Percentiles rank a stretch among this genome's conserved stretches.
phyloP scores from a whole-genome alignment of 2,329 filamentous ascomycete genomes.

The Leptographium flavum region DNA sequence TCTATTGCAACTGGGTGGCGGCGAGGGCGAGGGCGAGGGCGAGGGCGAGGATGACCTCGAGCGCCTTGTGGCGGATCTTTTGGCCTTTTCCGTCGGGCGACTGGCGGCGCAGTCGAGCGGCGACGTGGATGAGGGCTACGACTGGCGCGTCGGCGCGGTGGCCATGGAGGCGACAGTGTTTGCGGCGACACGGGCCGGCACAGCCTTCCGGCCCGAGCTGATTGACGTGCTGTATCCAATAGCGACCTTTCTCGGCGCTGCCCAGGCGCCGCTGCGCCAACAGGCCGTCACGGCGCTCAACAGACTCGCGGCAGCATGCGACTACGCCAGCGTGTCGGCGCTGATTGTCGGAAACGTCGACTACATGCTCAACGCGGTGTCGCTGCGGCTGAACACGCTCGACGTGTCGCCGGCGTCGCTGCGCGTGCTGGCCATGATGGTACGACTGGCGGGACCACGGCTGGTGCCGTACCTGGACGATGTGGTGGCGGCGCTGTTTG shows the following conservation, averaged over 20 bases:
- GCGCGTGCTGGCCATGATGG: conserved; percentile 88
- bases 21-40: conserved; percentile 15
- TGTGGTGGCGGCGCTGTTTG: conserved; percentile 79
- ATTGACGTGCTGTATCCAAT: conserved; percentile 86
- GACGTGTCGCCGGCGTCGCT: conserved; percentile 86
- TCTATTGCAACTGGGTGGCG: conserved; percentile 43
- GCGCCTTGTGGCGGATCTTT: conserved; percentile 47
- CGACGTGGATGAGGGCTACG: conserved; percentile 24
- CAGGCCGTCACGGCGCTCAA: conserved; percentile 80
- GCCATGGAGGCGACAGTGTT: conserved; percentile 70
- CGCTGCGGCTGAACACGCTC: conserved; percentile 76
- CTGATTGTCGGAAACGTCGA: conserved; percentile 86
- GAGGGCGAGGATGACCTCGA: conserved; percentile 19
- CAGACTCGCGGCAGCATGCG: conserved; percentile 59
- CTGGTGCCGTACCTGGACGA: conserved; percentile 86
- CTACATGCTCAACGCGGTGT: conserved; percentile 90
- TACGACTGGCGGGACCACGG: conserved; percentile 66
- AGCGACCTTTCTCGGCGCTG: conserved; percentile 73
- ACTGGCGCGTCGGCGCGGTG: conserved; percentile 65
- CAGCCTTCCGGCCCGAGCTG: conserved; percentile 67
- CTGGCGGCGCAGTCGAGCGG: conserved; percentile 39
- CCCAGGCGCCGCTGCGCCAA: conserved; percentile 49
- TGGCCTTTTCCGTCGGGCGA: conserved; percentile 50
- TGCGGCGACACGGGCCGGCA: conserved; percentile 51
- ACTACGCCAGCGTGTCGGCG: conserved; percentile 58